phyloP scores from a whole-genome alignment of 805 yeast genomes.

The Kluyveromyces aestuarii region DNA sequence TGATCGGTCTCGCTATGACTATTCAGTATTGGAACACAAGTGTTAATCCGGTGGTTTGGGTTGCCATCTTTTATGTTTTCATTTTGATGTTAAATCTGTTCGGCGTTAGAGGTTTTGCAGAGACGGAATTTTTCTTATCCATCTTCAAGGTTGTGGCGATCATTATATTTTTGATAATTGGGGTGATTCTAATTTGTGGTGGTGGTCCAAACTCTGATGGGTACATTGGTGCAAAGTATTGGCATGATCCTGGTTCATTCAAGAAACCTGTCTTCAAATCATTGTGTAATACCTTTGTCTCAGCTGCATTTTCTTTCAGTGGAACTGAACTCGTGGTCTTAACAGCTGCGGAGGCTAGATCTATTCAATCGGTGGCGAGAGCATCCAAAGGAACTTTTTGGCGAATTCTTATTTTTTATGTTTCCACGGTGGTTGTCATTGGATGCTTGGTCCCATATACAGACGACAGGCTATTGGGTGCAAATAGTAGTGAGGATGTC shows the following conservation, averaged over 20 bases:
- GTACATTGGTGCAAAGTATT: slow-evolving; percentile 36
- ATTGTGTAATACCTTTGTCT: slow-evolving; percentile 42
- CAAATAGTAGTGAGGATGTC: slow-evolving; percentile 44
- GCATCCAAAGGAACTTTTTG: slow-evolving; percentile 49
- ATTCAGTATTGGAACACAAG: slow-evolving; percentile 40
- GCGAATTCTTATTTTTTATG: slow-evolving; percentile 41
- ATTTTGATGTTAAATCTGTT: slow-evolving; percentile 41
- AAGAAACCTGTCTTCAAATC: slow-evolving; percentile 41
- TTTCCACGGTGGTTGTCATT: slow-evolving; percentile 34
- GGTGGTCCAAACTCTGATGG: slow-evolving; percentile 37
- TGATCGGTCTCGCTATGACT: slow-evolving; percentile 46
- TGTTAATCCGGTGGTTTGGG: slow-evolving; percentile 37
- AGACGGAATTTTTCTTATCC: slow-evolving; percentile 42
- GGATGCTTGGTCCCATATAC: slow-evolving; percentile 40
- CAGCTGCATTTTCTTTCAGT: slow-evolving; percentile 45
- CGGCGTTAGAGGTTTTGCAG: slow-evolving; percentile 47
- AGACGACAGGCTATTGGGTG: slow-evolving; percentile 33
- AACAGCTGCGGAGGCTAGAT: slow-evolving; percentile 39
- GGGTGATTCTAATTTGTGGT: slow-evolving; percentile 39
- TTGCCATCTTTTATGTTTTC: slow-evolving; percentile 38
- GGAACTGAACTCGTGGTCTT: slow-evolving; percentile 45
- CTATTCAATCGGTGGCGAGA: slow-evolving; percentile 39
- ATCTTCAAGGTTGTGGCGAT: slow-evolving; percentile 41
- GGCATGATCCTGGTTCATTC: slow-evolving; percentile 55
- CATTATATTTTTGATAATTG: slow-evolving; percentile 44